Percentiles rank a stretch among this genome's conserved stretches.
Evolutionary conservation across 2,329 filamentous ascomycete genomes (phyloP).

Genomic region (Penicillium concentricum): DNA sequence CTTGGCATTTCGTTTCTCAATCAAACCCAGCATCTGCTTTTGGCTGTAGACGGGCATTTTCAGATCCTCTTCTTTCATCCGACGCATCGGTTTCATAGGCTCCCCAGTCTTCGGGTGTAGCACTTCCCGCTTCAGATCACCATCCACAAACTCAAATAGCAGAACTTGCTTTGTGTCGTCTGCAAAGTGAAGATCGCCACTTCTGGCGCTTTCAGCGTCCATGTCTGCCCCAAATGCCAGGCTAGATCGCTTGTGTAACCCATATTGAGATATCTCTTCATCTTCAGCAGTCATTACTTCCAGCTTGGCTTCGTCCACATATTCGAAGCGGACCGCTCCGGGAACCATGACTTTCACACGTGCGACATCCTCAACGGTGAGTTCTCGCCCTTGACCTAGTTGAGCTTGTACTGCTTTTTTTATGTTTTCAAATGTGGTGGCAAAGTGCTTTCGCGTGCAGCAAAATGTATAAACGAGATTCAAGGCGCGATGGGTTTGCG

Average conservation of each 20-base stretch:
- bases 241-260: constrained; percentile 52
- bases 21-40: constrained; percentile 83
- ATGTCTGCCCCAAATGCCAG: constrained; percentile 16
- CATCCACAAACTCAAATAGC: constrained; percentile 90
- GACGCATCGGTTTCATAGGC: constrained; percentile 64
- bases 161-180: constrained; percentile 64
- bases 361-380: constrained; percentile 77
- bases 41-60: constrained; percentile 93
- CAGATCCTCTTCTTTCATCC: constrained; percentile 72
- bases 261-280: constrained; percentile 61
- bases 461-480: constrained; percentile 96
- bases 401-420: constrained; percentile 81
- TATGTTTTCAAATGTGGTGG: constrained; percentile 88
- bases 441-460: constrained; percentile 85
- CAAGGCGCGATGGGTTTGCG: constrained; percentile 76
- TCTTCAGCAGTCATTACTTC: constrained; percentile 69
- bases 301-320: constrained; percentile 80
- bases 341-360: constrained; percentile 77
- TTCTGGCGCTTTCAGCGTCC: constrained; percentile 28
- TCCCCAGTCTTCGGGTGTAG: constrained; percentile 70
- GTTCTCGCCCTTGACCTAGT: constrained; percentile 59
- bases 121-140: constrained; percentile 81
- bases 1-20: constrained; percentile 84
- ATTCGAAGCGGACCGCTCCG: constrained; percentile 75
- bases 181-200: constrained; percentile 31